Base-by-base conservation (phyloP, 1,139 yeast species). In the Lodderomyces theae region DNA sequence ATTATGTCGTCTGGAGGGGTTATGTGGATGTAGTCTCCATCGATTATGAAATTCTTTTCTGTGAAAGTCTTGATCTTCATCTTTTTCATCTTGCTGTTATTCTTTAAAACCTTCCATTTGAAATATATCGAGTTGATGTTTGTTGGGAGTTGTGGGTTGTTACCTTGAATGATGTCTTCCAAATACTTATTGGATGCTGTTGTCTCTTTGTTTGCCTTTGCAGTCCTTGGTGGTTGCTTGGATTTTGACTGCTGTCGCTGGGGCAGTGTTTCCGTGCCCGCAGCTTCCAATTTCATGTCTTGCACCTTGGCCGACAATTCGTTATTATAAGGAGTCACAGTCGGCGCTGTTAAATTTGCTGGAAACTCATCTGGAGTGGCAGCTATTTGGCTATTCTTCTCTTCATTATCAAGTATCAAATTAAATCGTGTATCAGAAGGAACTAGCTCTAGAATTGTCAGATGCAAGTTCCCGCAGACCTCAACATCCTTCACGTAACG, bases 21-120 rank as follows among this genome's bases (percentile, higher is more conserved):
- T 40, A 92, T 76, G 57, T 90, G 94, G 12, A 92, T 80, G 56
- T 89, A 90, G 54, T 89, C 96, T 15, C 97, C 97, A 60, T 92
- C 97, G 34, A 92, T 78, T 1, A 95, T 90, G 37, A 92, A 67
- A 1, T 89, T 79, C 51, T 94, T 79, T 50, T 90, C 96, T 46
- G 88, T 46, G 18, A 45, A 46, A 16, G 45, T 87, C 40, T 89
- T 77, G 43, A 82, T 80, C 24, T 41, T 41, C 52, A 92, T 83
- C 0, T 95, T 37, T 47, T 86, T 79, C 52, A 92, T 83, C 0
- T 95, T 82, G 70, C 90, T 80, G 55, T 89, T 92, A 45, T 94
- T 79, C 51, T 97, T 74, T 86, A 89, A 87, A 1, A 92, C 95
- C 32, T 79, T 83, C 79, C 90, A 78, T 41, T 77, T 74, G 53